phyloP scores from a whole-genome alignment of 352 stramenopile species.

The Thraustochytrium sp. region DNA sequence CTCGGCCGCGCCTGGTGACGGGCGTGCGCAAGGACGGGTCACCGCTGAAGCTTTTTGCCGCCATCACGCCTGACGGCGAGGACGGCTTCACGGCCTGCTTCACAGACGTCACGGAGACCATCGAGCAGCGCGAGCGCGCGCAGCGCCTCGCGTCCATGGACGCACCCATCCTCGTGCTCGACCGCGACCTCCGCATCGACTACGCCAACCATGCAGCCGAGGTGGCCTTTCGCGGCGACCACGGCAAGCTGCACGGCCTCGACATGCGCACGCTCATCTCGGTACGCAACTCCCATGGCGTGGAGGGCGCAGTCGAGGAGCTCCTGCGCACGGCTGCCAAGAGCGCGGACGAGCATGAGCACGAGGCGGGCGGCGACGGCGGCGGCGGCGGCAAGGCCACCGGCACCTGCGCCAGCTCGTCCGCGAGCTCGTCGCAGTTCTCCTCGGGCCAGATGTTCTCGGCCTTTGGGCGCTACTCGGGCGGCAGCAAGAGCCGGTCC shows the following conservation, averaged over 20 bases:
- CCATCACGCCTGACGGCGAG: background rate
- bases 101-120: background rate
- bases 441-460: background rate
- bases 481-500: constrained; percentile 5
- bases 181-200: background rate
- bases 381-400: background rate
- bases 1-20: background rate
- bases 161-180: background rate
- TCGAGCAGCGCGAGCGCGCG: constrained; percentile 8
- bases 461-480: background rate
- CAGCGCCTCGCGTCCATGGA: background rate
- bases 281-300: background rate
- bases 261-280: background rate
- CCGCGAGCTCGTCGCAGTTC: background rate
- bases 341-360: background rate
- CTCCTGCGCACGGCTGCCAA: background rate
- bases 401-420: background rate
- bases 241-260: background rate
- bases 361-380: background rate
- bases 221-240: background rate
- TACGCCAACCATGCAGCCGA: background rate
- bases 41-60: background rate
- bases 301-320: background rate
- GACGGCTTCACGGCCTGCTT: constrained; percentile 12
- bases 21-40: background rate